Base-by-base conservation (phyloP, 2,329 filamentous ascomycete species). In the Fusarium albosuccineum region DNA sequence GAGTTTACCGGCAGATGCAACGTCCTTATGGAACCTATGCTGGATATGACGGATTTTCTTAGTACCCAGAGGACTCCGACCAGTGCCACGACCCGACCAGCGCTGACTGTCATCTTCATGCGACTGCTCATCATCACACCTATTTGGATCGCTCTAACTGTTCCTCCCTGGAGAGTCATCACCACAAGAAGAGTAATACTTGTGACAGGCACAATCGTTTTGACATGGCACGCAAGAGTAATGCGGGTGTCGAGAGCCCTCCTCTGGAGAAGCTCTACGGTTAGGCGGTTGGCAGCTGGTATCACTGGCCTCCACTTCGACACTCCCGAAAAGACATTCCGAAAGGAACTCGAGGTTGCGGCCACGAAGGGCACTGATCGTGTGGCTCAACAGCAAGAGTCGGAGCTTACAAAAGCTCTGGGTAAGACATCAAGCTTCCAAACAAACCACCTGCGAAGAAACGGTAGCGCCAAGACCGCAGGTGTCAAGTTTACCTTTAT, bases 401-500 rank as follows among this genome's bases (percentile, higher is more conserved):
- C 82, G 0, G 82, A 85, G 70, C 80, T 83, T 6, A 82, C 82
- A 40, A 84, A 80, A 68, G 83, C 80, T 9, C 77, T 82, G 34
- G 76, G 62, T 16, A 70, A 65, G 10, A 62, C 71, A 5, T 63
- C 71, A 4, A 72, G 73, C 39, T 74, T 75, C 17, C 68, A 73
- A 22, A 67, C 70, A n/a, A 75, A 67, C n/a, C 70, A 72, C 44
- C 53, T 61, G 42, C 65, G 70, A 40, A 68, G 70, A 41, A 70
- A 74, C 8, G 76, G 83, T 37, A 79, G 81, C 22, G 78, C 79
- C n/a, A 85, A 84, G 62, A 90, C 91, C 5, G 88, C 93, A 0
- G 94, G 94, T 1, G 92, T 99, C 13, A 92, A 94, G 44, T 99
- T 99, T 74, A 99, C 96, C 0, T 99, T 99, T 67, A 94, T 96